Evolutionary conservation across 2,329 filamentous ascomycete genomes (phyloP).

Genomic region (Curvularia sp.): DNA sequence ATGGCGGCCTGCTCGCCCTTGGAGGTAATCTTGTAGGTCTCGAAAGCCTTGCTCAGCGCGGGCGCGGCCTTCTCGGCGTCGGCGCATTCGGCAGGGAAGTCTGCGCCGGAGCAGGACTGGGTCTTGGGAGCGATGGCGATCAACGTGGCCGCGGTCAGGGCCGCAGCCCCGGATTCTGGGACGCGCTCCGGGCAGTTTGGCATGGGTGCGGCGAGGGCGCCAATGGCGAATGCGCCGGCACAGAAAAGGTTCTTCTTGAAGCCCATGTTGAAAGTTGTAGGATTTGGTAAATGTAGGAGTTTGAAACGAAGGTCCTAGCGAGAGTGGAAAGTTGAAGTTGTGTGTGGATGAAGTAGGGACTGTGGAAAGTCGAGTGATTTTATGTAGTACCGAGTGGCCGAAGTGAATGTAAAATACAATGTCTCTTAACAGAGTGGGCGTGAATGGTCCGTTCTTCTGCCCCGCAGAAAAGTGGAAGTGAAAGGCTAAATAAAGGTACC

Average conservation of each 20-base stretch:
- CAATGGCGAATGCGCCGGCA: slow-evolving; percentile 48
- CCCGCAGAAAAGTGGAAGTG: slow-evolving; percentile 23
- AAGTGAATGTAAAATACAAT: neutral
- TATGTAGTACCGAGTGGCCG: slow-evolving; percentile 1
- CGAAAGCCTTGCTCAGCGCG: slow-evolving; percentile 64
- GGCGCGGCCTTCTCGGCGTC: slow-evolving; percentile 65
- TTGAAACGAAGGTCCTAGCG: no score
- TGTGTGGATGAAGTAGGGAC: neutral
- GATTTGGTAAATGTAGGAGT: neutral
- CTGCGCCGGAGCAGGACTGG: slow-evolving; percentile 57
- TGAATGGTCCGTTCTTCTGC: slow-evolving; percentile 20
- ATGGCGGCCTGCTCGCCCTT: slow-evolving; percentile 71
- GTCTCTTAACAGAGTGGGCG: slow-evolving; percentile 15
- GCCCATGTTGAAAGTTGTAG: slow-evolving; percentile 32
- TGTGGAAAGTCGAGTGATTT: neutral
- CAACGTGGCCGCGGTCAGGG: slow-evolving; percentile 48
- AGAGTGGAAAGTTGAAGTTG: no score
- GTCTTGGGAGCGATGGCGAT: slow-evolving; percentile 65
- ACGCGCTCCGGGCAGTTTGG: slow-evolving; percentile 16
- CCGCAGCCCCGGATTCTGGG: slow-evolving; percentile 1
- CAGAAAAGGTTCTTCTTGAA: slow-evolving; percentile 32
- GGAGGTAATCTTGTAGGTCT: slow-evolving; percentile 62
- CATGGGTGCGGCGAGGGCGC: slow-evolving; percentile 36
- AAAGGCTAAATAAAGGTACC: slow-evolving; percentile 18
- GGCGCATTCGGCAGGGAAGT: slow-evolving; percentile 64